Conservation (phyloP, 116 monocot species). For the Zostera marina region DNA sequence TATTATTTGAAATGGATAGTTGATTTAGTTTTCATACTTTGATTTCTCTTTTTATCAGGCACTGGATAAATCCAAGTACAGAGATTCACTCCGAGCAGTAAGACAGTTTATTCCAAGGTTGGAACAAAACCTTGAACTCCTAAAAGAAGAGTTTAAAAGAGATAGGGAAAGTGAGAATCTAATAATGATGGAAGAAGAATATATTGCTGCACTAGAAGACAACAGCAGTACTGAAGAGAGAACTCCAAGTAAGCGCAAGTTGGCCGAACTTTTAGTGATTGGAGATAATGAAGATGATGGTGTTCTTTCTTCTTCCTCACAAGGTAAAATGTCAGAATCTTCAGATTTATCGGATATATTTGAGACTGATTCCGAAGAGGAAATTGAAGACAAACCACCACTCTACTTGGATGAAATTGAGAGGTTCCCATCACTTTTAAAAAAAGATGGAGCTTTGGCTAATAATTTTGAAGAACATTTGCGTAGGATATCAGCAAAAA, state of each 20-base stretch:
- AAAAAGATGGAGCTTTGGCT: constrained; percentile 15
- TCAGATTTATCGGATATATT: constrained; percentile 85
- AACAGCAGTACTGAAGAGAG: neutral
- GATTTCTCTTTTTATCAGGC: constrained; percentile 25
- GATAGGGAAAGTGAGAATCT: constrained; percentile 12
- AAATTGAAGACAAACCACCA: constrained; percentile 24
- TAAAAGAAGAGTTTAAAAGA: constrained; percentile 29
- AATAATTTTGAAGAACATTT: constrained; percentile 62
- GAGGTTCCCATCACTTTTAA: constrained; percentile 19
- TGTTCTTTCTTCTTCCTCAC: constrained; percentile 10
- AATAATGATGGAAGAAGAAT: constrained; percentile 6
- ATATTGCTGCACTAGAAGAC: neutral
- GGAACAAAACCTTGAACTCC: constrained; percentile 55
- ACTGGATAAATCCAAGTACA: constrained; percentile 86
- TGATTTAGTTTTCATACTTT: neutral
- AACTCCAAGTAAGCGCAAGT: neutral
- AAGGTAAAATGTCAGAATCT: constrained; percentile 34
- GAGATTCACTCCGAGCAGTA: constrained; percentile 51
- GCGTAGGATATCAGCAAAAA: constrained; percentile 35
- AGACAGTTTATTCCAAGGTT: constrained; percentile 66
- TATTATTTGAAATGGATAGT: too few relatives aligned
- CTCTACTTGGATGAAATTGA: constrained; percentile 64
- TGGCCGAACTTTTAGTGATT: constrained; percentile 16
- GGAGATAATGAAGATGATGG: constrained; percentile 9
- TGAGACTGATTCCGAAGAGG: constrained; percentile 66